phyloP scores from a whole-genome alignment of 2,329 filamentous ascomycete genomes.

The Curvularia sp. region DNA sequence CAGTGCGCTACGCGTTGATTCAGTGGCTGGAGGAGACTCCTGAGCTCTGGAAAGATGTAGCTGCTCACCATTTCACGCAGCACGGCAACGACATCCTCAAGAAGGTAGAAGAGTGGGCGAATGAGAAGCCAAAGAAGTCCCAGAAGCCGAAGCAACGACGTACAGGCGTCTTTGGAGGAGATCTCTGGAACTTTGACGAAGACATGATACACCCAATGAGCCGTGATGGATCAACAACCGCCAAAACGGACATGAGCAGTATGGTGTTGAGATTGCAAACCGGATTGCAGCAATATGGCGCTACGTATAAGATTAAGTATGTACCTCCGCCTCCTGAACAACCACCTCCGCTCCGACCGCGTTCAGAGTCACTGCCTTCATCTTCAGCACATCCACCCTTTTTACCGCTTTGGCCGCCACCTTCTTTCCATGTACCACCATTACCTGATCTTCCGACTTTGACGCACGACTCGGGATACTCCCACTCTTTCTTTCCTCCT shows the following conservation, averaged over 20 bases:
- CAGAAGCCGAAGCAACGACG: not conserved
- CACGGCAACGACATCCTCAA: slow-evolving; percentile 35
- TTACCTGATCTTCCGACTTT: not conserved
- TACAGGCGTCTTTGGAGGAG: not conserved
- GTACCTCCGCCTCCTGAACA: not conserved
- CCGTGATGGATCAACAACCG: not conserved
- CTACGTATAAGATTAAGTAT: not conserved
- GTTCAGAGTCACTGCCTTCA: not conserved
- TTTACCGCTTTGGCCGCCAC: not conserved
- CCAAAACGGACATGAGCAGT: not conserved
- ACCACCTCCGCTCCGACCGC: not conserved
- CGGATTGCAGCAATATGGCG: not conserved
- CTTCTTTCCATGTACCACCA: not conserved
- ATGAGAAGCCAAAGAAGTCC: not conserved
- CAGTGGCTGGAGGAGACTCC: slow-evolving; percentile 39
- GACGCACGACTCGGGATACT: not conserved
- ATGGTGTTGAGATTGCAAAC: not conserved
- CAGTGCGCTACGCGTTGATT: slow-evolving; percentile 45
- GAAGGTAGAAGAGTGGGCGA: slow-evolving; percentile 32
- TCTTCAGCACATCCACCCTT: not conserved
- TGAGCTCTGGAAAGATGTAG: slow-evolving; percentile 36
- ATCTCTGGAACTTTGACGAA: too few species aligned
- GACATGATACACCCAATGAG: too few species aligned
- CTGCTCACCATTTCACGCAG: slow-evolving; percentile 35
- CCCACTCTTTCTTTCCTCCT: not conserved